These are phyloP conservation scores for Penicillium atrosanguineum DNA, from an alignment of 495 filamentous ascomycete genomes.

Conservation along the genomic window DNA sequence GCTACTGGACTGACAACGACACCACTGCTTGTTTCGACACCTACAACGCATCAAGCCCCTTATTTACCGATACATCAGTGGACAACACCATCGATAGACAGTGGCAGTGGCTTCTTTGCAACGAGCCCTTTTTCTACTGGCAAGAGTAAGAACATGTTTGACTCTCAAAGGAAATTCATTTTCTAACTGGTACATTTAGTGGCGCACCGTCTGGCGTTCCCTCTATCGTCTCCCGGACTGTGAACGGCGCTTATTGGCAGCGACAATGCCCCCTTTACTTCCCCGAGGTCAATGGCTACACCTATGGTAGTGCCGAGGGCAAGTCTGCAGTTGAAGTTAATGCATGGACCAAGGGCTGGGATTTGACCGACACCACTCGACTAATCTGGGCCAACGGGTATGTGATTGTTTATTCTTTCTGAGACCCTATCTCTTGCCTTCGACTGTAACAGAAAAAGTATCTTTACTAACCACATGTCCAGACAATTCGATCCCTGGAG, in stretches of 20 bases:
- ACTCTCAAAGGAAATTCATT: not conserved
- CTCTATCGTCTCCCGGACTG: conserved; percentile 56
- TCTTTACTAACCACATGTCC: not conserved
- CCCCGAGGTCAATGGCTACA: conserved; percentile 49
- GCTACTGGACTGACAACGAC: conserved; percentile 41
- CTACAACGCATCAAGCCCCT: conserved; percentile 52
- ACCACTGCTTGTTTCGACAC: conserved; percentile 57
- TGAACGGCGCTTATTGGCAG: conserved; percentile 56
- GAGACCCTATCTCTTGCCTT: not conserved
- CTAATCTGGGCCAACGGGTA: conserved; percentile 61
- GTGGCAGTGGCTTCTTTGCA: conserved; percentile 67
- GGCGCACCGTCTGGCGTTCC: conserved; percentile 44
- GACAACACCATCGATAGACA: conserved; percentile 54
- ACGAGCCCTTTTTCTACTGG: conserved; percentile 63
- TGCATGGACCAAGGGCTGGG: conserved; percentile 58
- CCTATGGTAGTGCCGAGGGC: conserved; percentile 49
- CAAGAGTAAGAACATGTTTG: conserved; percentile 43
- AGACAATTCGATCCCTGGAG: conserved; percentile 61
- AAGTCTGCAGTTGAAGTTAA: conserved; percentile 57
- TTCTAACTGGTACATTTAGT: conserved; percentile 14
- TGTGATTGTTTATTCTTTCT: conserved; percentile 7
- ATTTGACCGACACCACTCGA: conserved; percentile 51
- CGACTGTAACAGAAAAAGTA: not conserved
- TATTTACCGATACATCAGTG: conserved; percentile 55
- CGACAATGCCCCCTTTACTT: conserved; percentile 60